Evolutionary conservation across 1,284 basidiomycete species (phyloP).

Genomic region (Omphalotus olearius): DNA sequence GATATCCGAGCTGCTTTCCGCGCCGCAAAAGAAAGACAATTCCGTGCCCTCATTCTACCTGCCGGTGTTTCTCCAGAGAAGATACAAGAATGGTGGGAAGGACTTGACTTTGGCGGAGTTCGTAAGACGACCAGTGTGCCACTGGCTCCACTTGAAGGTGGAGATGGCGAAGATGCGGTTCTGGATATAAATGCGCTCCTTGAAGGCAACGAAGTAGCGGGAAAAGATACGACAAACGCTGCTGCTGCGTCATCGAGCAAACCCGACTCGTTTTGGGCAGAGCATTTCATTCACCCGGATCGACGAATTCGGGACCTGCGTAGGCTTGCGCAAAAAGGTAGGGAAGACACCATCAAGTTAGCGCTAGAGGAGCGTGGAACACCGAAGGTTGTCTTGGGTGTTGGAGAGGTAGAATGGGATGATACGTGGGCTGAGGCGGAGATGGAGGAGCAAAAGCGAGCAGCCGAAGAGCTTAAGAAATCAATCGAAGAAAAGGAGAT

Average conservation of each 20-base stretch:
- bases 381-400: constrained; percentile 9
- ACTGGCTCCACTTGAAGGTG: constrained; percentile 6
- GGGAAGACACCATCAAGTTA: constrained; percentile 4
- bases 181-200: background rate
- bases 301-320: constrained; percentile 7
- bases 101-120: constrained; percentile 41
- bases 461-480: background rate
- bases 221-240: background rate
- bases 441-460: background rate
- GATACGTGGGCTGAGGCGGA: constrained; percentile 6
- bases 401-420: constrained; percentile 12
- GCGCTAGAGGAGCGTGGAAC: constrained; percentile 10
- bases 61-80: constrained; percentile 39
- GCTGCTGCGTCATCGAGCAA: background rate
- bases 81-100: constrained; percentile 45
- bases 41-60: constrained; percentile 42
- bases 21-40: constrained; percentile 34
- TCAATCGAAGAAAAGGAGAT: background rate
- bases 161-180: background rate
- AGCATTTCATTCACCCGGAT: constrained; percentile 8
- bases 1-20: constrained; percentile 31
- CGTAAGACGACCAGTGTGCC: constrained; percentile 8
- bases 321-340: constrained; percentile 4
- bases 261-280: constrained; percentile 7
- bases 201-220: background rate